A percentile compares a stretch with the other conserved stretches of the same genome.
phyloP scores from a whole-genome alignment of 1,284 basidiomycete genomes.

The Meripilus lineatus region DNA sequence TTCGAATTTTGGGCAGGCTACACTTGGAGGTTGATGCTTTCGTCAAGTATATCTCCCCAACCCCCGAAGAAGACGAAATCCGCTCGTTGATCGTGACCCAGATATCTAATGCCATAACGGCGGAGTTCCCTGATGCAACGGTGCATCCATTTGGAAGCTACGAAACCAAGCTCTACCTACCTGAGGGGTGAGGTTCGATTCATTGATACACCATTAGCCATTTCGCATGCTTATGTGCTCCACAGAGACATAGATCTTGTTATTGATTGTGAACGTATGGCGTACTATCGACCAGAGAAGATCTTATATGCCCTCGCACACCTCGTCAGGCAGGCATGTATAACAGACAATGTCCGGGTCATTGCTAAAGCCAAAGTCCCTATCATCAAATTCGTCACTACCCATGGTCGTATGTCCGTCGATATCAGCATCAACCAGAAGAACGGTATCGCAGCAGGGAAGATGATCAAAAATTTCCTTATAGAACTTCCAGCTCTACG shows the following conservation, averaged over 20 bases:
- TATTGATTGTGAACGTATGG: constrained; percentile 62
- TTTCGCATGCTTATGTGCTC: constrained; percentile 6
- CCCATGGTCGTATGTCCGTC: constrained; percentile 74
- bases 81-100: constrained; percentile 73
- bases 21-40: constrained; percentile 85
- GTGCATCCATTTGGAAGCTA: constrained; percentile 92
- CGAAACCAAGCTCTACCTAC: constrained; percentile 92
- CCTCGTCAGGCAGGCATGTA: constrained; percentile 53
- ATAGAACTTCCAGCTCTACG: constrained; percentile 72
- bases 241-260: constrained; percentile 75
- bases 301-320: constrained; percentile 64
- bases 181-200: constrained; percentile 90
- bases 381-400: constrained; percentile 89
- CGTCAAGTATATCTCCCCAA: constrained; percentile 84
- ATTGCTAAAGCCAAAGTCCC: constrained; percentile 91
- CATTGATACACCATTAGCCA: not conserved
- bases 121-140: constrained; percentile 74
- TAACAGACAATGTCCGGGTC: constrained; percentile 73
- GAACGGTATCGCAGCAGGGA: constrained; percentile 79
- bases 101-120: constrained; percentile 64
- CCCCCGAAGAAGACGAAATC: constrained; percentile 79
- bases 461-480: constrained; percentile 81
- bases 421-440: constrained; percentile 90
- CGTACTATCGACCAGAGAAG: constrained; percentile 49
- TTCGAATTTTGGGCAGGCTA: constrained; percentile 44